phyloP scores from a whole-genome alignment of 2,329 filamentous ascomycete genomes.

The Ophiosphaerella narmari region DNA sequence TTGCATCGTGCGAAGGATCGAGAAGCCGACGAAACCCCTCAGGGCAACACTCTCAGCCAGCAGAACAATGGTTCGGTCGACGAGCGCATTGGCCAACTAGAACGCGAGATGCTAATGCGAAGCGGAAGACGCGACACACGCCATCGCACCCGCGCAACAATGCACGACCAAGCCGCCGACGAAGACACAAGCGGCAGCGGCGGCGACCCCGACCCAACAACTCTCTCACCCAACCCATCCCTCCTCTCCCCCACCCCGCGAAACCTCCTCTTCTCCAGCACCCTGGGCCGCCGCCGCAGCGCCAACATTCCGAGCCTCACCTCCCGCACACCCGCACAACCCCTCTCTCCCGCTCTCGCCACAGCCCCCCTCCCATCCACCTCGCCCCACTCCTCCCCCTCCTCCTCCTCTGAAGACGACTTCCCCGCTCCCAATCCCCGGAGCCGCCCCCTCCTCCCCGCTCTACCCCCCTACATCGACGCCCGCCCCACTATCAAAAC shows the following conservation, averaged over 20 bases:
- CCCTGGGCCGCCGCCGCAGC: conserved; percentile 24
- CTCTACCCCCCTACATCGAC: conserved; percentile 60
- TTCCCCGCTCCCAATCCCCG: conserved; percentile 27
- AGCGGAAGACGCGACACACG: conserved; percentile 43
- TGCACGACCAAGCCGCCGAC: conserved; percentile 31
- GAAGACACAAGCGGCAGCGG: conserved; percentile 54
- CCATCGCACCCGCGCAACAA: conserved; percentile 25
- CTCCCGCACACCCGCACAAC: conserved; percentile 2
- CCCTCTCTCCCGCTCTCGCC: too few relatives aligned
- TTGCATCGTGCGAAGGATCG: conserved; percentile 63
- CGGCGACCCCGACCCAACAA: conserved; percentile 49
- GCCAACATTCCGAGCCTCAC: conserved; percentile 17
- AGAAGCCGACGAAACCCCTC: conserved; percentile 53
- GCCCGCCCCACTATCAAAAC: conserved; percentile 62
- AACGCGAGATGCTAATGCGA: conserved; percentile 57
- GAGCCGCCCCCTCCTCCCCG: conserved; percentile 35
- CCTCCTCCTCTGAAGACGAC: conserved; percentile 16
- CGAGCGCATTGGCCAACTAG: conserved; percentile 58
- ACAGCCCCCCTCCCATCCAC: conserved; percentile 6
- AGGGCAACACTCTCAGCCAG: conserved; percentile 45
- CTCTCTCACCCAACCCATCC: conserved; percentile 33
- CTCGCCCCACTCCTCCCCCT: conserved; percentile 2
- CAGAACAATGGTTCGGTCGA: conserved; percentile 54
- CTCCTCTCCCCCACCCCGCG: conserved; percentile 33
- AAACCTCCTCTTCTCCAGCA: conserved; percentile 27